Evolutionary conservation across 2,329 filamentous ascomycete genomes (phyloP).

Genomic region (Cyphellophora europaea): DNA sequence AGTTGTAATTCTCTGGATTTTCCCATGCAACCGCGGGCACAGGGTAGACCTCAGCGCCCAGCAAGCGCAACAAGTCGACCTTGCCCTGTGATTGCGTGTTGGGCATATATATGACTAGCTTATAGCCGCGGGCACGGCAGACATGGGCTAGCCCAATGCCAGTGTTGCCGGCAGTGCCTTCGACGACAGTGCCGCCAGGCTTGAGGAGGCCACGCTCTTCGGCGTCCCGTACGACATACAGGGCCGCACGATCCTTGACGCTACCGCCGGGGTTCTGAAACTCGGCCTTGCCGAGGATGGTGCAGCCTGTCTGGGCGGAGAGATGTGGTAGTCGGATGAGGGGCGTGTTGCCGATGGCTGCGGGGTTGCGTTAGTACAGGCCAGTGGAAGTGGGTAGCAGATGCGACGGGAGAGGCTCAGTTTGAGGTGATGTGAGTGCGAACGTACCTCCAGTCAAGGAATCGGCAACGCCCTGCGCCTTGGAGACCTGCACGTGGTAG

Average conservation of each 20-base stretch:
- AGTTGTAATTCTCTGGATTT: slow-evolving; percentile 94
- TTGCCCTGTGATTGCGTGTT: slow-evolving; percentile 98
- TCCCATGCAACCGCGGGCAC: slow-evolving; percentile 94
- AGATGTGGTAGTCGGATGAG: slow-evolving; percentile 82
- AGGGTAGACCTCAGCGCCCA: slow-evolving; percentile 91
- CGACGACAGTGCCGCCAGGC: slow-evolving; percentile 86
- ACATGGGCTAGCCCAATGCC: slow-evolving; percentile 97
- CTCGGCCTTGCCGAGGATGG: slow-evolving; percentile 91
- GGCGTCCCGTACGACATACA: slow-evolving; percentile 88
- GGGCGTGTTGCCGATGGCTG: slow-evolving; percentile 95
- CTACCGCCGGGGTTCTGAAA: slow-evolving; percentile 97
- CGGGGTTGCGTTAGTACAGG: background rate
- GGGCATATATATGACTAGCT: slow-evolving; percentile 98
- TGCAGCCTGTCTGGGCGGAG: slow-evolving; percentile 85
- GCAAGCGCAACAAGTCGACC: slow-evolving; percentile 79
- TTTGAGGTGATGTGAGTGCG: background rate
- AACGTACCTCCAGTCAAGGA: slow-evolving; percentile 69
- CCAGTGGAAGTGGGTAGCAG: background rate
- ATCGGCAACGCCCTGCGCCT: slow-evolving; percentile 68
- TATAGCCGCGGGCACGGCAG: slow-evolving; percentile 84
- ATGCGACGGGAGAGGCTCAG: too few species aligned
- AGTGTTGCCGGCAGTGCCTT: slow-evolving; percentile 95
- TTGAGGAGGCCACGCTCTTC: slow-evolving; percentile 76
- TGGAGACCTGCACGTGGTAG: slow-evolving; percentile 64
- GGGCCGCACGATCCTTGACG: slow-evolving; percentile 90